These are phyloP conservation scores for Alternaria tenuissima DNA, from an alignment of 2,329 filamentous ascomycete genomes.

Conservation along the genomic window DNA sequence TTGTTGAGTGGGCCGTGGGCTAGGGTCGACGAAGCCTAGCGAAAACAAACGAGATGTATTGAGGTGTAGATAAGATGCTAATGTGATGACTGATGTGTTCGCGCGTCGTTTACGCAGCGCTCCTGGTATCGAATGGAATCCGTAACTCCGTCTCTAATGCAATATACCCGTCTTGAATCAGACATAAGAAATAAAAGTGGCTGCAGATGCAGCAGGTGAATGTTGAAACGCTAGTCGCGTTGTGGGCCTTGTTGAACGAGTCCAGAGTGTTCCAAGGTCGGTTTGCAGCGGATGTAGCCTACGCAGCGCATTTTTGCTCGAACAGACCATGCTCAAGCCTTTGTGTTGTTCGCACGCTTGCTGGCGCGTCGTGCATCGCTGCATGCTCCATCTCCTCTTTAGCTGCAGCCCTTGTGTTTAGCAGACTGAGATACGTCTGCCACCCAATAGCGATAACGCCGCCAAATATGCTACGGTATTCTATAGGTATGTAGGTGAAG, in stretches of 20 bases:
- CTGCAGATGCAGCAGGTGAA: constrained; percentile 1
- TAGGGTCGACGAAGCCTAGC: neutral
- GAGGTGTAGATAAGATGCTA: constrained; percentile 7
- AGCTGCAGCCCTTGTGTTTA: constrained; percentile 77
- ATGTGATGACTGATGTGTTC: neutral
- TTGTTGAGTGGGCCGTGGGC: constrained; percentile 6
- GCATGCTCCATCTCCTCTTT: constrained; percentile 52
- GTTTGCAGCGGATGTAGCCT: neutral
- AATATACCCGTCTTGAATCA: constrained; percentile 3
- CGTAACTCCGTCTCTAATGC: constrained; percentile 22
- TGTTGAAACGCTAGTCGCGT: constrained; percentile 4
- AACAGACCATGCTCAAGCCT: constrained; percentile 8
- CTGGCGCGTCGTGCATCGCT: constrained; percentile 8
- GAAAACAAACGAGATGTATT: neutral
- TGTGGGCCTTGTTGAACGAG: neutral
- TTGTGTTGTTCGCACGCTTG: constrained; percentile 4
- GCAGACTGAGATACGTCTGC: constrained; percentile 87
- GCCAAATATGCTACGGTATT: constrained; percentile 82
- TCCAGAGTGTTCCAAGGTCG: neutral
- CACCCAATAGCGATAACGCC: constrained; percentile 82
- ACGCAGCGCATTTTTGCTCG: constrained; percentile 31
- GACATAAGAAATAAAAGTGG: constrained; percentile 19
- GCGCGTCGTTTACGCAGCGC: constrained; percentile 5
- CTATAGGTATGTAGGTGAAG: constrained; percentile 81
- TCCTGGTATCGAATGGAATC: constrained; percentile 13